Evolutionary conservation across 2,329 filamentous ascomycete species (phyloP).

Genomic region (Ophiostoma australiae): DNA sequence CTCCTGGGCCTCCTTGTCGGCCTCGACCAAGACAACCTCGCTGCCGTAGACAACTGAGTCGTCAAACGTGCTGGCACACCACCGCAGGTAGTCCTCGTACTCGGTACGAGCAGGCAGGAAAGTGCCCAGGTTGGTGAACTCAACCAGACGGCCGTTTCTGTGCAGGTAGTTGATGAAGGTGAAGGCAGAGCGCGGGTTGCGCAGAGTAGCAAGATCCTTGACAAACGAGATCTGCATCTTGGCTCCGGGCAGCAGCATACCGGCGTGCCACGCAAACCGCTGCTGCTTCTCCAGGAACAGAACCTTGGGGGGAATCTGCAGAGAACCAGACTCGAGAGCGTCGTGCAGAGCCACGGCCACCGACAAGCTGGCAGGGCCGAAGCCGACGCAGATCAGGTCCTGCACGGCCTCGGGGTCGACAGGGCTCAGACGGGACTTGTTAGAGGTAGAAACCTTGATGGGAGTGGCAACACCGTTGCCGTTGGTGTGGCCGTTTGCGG

Average conservation of each 20-base stretch:
- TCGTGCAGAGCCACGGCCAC: slow-evolving; percentile 88
- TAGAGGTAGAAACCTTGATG: neutral
- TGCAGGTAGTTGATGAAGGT: slow-evolving; percentile 96
- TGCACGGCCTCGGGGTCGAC: slow-evolving; percentile 56
- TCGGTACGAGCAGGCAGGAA: slow-evolving; percentile 82
- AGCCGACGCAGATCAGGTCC: slow-evolving; percentile 86
- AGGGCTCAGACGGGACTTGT: slow-evolving; percentile 19
- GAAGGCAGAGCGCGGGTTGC: slow-evolving; percentile 83
- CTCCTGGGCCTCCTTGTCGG: slow-evolving; percentile 35
- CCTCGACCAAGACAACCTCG: slow-evolving; percentile 69
- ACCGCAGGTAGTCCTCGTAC: slow-evolving; percentile 92
- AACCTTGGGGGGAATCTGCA: slow-evolving; percentile 58
- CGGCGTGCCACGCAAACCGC: slow-evolving; percentile 85
- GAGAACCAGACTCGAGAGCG: slow-evolving; percentile 51
- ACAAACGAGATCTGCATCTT: slow-evolving; percentile 98
- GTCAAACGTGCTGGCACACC: slow-evolving; percentile 80
- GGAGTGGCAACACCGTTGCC: slow-evolving; percentile 7
- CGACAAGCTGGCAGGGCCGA: slow-evolving; percentile 84
- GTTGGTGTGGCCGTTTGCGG: slow-evolving; percentile 1
- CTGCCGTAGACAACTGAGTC: slow-evolving; percentile 67
- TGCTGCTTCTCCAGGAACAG: slow-evolving; percentile 83
- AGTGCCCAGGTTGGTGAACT: slow-evolving; percentile 86
- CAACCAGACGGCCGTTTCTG: slow-evolving; percentile 70
- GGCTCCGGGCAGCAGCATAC: slow-evolving; percentile 88
- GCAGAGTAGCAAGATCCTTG: slow-evolving; percentile 87